These are phyloP conservation scores for Gossypium davidsonii DNA, from an alignment of 441 rosid species.

Conservation along the genomic window DNA sequence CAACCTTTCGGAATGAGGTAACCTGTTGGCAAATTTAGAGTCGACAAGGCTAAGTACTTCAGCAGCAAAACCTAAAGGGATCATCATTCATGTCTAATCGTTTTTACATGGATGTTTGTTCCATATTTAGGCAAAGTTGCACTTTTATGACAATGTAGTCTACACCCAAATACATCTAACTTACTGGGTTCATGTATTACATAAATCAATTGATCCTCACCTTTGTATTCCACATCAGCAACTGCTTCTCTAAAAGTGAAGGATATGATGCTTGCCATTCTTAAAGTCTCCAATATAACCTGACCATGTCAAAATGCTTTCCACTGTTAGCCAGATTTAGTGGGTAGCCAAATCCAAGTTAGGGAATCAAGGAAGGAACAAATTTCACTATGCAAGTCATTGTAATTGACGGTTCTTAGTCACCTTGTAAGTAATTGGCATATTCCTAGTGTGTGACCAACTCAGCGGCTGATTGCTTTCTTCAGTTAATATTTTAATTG, in stretches of 20 bases:
- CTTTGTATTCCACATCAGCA: slow-evolving; percentile 63
- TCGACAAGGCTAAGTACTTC: slow-evolving; percentile 6
- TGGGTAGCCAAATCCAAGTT: not conserved
- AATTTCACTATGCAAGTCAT: not conserved
- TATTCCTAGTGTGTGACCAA: slow-evolving; percentile 57
- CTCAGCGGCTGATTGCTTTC: slow-evolving; percentile 28
- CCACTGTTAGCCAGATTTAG: not conserved
- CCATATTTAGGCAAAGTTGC: not conserved
- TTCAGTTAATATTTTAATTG: slow-evolving; percentile 27
- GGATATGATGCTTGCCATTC: slow-evolving; percentile 72
- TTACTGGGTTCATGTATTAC: not conserved
- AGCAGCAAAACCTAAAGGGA: not conserved
- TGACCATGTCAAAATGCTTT: slow-evolving; percentile 13
- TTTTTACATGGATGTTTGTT: not conserved
- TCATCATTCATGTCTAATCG: not conserved
- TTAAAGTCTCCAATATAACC: slow-evolving; percentile 59
- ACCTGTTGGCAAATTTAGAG: slow-evolving; percentile 32
- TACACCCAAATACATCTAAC: not conserved
- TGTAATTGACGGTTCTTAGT: not conserved
- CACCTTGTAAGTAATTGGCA: slow-evolving; percentile 52
- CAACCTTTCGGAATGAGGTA: slow-evolving; percentile 73
- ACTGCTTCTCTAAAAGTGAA: slow-evolving; percentile 73
- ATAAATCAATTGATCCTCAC: slow-evolving; percentile 20
- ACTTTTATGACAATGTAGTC: not conserved
- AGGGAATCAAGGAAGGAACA: not conserved